These are phyloP conservation scores for Pharus latifolius DNA, from an alignment of 176 grass and related monocot species.

Conservation along the genomic window DNA sequence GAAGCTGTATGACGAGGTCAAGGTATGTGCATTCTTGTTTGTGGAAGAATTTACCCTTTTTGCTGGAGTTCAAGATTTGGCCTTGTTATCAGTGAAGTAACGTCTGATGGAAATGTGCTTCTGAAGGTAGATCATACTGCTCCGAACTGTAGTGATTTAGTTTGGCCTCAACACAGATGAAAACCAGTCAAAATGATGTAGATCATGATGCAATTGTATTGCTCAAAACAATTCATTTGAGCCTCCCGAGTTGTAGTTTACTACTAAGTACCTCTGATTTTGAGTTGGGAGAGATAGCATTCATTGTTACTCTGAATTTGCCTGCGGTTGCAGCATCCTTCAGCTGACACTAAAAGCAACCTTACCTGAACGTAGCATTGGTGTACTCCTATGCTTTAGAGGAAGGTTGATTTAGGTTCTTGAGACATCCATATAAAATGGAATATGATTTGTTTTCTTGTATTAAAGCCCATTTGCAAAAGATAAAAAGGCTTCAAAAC, in stretches of 20 bases:
- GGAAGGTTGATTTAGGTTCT: no score
- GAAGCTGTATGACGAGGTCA: constrained; percentile 79
- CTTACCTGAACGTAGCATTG: not conserved
- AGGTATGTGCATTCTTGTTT: constrained; percentile 35
- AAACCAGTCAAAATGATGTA: not conserved
- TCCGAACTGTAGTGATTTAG: no score
- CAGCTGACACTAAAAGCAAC: not conserved
- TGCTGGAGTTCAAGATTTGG: not conserved
- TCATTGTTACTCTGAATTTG: not conserved
- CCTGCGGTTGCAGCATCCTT: not conserved
- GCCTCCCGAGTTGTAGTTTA: not conserved
- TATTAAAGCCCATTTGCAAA: no score
- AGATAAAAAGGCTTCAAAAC: no score
- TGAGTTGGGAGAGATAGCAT: not conserved
- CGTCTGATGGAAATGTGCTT: no score
- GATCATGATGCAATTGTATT: not conserved
- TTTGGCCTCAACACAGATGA: no score
- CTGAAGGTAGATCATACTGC: no score
- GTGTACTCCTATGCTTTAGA: not conserved
- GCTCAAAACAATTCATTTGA: not conserved
- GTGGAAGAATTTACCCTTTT: not conserved
- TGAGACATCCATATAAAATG: no score
- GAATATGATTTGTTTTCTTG: no score
- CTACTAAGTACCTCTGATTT: not conserved
- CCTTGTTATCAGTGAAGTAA: not conserved